Conservation (phyloP, 31 red algal genomes). For the Asparagopsis taxiformis region DNA sequence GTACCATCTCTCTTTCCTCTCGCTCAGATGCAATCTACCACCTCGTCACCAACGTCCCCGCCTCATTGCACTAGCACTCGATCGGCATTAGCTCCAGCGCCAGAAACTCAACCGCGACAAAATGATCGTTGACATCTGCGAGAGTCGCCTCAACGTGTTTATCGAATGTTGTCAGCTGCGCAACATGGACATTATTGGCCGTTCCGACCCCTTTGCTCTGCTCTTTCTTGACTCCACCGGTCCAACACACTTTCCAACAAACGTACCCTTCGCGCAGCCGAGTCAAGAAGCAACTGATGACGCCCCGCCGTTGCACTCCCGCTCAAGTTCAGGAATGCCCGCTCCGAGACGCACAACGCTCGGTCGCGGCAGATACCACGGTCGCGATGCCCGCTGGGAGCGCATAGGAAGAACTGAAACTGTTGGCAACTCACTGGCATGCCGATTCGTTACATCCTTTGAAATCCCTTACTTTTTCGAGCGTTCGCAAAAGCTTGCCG, state of each 20-base stretch:
- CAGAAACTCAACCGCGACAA: too few species aligned
- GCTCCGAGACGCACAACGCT: neutral
- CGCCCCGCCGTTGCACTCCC: neutral
- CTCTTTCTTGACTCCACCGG: slow-evolving; percentile 54
- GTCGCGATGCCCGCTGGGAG: slow-evolving; percentile 37
- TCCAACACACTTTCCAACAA: neutral
- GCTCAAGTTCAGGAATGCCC: neutral
- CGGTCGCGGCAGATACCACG: slow-evolving; percentile 1
- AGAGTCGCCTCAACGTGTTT: slow-evolving; percentile 47
- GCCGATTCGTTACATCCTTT: slow-evolving; percentile 39
- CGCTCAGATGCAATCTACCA: too few species aligned
- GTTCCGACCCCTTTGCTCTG: slow-evolving; percentile 64
- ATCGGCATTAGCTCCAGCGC: too few species aligned
- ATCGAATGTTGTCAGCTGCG: slow-evolving; percentile 37
- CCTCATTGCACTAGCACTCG: too few species aligned
- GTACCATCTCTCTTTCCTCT: too few species aligned
- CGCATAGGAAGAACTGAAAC: slow-evolving; percentile 55
- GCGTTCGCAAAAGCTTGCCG: slow-evolving; percentile 55
- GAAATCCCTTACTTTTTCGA: slow-evolving; percentile 75
- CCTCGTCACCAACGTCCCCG: too few species aligned
- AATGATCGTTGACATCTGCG: slow-evolving; percentile 32
- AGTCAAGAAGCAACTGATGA: neutral
- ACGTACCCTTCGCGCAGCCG: neutral
- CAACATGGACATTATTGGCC: slow-evolving; percentile 60
- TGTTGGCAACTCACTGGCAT: slow-evolving; percentile 36